Percentiles rank a stretch among this genome's conserved stretches.
phyloP scores from a whole-genome alignment of 1,139 yeast genomes.

The Trichomonascaceae sp. region DNA sequence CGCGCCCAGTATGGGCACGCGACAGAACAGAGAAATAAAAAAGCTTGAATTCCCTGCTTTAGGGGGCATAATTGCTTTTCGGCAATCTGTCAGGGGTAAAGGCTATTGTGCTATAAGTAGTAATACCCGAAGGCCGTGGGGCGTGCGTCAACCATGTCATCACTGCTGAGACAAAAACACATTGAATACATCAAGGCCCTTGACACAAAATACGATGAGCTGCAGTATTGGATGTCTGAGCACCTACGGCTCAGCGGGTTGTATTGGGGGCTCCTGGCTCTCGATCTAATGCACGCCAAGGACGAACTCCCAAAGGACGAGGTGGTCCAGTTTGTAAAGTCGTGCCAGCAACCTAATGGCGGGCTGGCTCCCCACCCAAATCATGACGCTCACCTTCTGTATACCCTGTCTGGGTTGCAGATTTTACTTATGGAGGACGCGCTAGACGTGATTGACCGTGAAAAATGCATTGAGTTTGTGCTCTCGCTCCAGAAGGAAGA shows the following conservation, averaged over 20 bases:
- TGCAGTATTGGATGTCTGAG: conserved; percentile 83
- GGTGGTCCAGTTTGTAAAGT: conserved; percentile 51
- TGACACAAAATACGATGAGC: conserved; percentile 38
- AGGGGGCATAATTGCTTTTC: too few relatives aligned
- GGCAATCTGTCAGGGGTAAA: too few relatives aligned
- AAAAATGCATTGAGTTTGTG: conserved; percentile 27
- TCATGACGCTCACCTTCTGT: conserved; percentile 82
- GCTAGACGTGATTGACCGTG: conserved; percentile 31
- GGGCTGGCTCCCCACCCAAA: conserved; percentile 86
- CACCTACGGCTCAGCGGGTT: conserved; percentile 81
- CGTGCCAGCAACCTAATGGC: conserved; percentile 50
- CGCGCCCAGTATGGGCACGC: background rate
- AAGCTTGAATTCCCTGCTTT: too few relatives aligned
- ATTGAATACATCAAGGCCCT: conserved; percentile 38
- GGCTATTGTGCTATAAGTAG: too few relatives aligned
- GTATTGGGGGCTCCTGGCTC: conserved; percentile 87
- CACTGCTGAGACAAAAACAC: conserved; percentile 31
- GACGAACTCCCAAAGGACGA: conserved; percentile 48
- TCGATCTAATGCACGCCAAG: conserved; percentile 44
- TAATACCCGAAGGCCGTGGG: too few relatives aligned
- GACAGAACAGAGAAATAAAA: too few relatives aligned
- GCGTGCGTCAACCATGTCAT: too few relatives aligned
- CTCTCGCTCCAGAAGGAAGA: conserved; percentile 51
- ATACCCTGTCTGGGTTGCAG: conserved; percentile 81
- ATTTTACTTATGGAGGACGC: conserved; percentile 55